phyloP scores from a whole-genome alignment of 139 green algal species.

The Tetradesmus lagerheimii region DNA sequence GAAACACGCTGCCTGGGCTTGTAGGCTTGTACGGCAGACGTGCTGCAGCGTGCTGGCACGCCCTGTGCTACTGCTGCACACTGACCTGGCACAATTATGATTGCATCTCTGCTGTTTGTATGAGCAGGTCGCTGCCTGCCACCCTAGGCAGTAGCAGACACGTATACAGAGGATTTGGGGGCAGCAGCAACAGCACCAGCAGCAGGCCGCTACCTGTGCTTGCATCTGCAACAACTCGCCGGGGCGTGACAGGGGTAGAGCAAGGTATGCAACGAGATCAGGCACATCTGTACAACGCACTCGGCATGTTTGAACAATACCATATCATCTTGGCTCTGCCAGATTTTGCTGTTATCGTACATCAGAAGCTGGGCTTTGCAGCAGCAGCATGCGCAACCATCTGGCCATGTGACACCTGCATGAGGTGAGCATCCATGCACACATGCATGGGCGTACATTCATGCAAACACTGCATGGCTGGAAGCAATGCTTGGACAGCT shows the following conservation, averaged over 20 bases:
- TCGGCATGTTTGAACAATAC: not conserved
- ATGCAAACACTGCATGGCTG: not conserved
- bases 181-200: not conserved
- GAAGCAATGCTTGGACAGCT: not conserved
- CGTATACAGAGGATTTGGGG: not conserved
- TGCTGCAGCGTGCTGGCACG: not conserved
- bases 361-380: too few relatives aligned
- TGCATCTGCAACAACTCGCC: not conserved
- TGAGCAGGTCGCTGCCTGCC: not conserved
- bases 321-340: not conserved
- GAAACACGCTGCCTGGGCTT: not conserved
- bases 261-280: not conserved
- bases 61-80: not conserved
- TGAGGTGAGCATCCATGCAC: not conserved
- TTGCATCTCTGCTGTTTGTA: not conserved
- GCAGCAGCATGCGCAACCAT: too few relatives aligned
- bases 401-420: not conserved
- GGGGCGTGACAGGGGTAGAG: not conserved
- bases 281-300: not conserved
- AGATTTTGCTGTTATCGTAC: not conserved
- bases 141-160: not conserved
- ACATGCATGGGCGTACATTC: not conserved
- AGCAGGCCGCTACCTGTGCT: not conserved
- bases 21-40: not conserved
- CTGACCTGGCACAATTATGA: not conserved